Evolutionary conservation across 768 basidiomycete species (phyloP), one percentile per base, ranked within the genome.

Genomic region (Pleurotus eryngii): DNA sequence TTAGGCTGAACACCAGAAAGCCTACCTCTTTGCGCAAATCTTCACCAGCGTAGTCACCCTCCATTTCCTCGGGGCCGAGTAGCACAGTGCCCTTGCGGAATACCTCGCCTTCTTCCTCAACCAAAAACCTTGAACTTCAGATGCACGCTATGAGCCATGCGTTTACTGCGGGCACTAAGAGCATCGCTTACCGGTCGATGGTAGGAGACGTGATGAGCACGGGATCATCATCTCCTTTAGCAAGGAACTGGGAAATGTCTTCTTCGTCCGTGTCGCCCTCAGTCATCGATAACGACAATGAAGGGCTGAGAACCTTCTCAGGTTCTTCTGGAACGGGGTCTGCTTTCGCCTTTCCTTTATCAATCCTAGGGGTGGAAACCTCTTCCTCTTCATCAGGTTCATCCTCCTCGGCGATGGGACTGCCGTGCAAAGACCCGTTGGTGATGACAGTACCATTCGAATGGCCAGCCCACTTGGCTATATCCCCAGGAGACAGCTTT

Each of bases 21-120:
- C 80, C 39, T 58, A 87, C 87, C 80, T 92, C 89, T 64, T 84
- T 85, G 61, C 90, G 83, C 56, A 98, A 74, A 42, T 94, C 92
- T 67, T 98, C 95, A 0, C 94, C 92, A 14, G 84, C 90, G 65
- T 87, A 92, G 64, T 93, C 93, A 0, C 85, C 87, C 63, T 95
- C 93, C 84, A 94, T 90, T 70, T 95, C 92, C 63, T 89, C 91
- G 6, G 84, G 85, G 1, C 87, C 86, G 7, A 92, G 76, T 17
- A 98, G 75, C 3, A 87, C 87, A 8, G 81, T 84, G 0, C 95
- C 94, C 66, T 96, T 95, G 42, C 95, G 79, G 76, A 98, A 98
- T 40, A 98, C 89, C 72, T 98, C 96, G 0, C 94, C 94, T 68
- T 99, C 97, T 68, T 98, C 97, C 56, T 86, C 90, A 0, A 95